phyloP scores from a whole-genome alignment of 2,329 filamentous ascomycete species.

The Metarhizium sp. region DNA sequence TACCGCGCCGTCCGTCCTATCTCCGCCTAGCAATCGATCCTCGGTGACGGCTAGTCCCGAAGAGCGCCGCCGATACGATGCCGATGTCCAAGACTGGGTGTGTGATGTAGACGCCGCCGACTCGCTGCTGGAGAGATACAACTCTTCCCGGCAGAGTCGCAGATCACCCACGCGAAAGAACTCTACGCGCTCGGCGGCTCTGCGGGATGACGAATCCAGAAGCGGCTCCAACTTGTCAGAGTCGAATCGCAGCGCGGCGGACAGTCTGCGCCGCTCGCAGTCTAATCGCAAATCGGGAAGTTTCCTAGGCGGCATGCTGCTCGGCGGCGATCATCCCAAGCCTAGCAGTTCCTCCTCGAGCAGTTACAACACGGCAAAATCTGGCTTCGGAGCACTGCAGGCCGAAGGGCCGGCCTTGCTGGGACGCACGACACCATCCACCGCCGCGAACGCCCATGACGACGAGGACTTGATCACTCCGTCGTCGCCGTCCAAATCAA shows the following conservation, averaged over 20 bases:
- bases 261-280: slow-evolving; percentile 27
- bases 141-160: slow-evolving; percentile 22
- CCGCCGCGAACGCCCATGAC: slow-evolving; percentile 17
- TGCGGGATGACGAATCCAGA: slow-evolving; percentile 38
- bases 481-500: slow-evolving; percentile 48
- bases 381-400: slow-evolving; percentile 41
- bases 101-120: slow-evolving; percentile 46
- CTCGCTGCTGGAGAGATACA: slow-evolving; percentile 37
- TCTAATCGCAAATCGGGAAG: slow-evolving; percentile 24
- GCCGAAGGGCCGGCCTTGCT: slow-evolving; percentile 42
- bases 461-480: slow-evolving; percentile 28
- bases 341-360: slow-evolving; percentile 31
- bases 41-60: slow-evolving; percentile 33
- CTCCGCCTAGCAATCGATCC: slow-evolving; percentile 20
- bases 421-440: slow-evolving; percentile 12
- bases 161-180: slow-evolving; percentile 28
- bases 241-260: slow-evolving; percentile 36
- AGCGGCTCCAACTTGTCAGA: slow-evolving; percentile 51
- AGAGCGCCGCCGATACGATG: slow-evolving; percentile 27
- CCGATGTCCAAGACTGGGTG: slow-evolving; percentile 50
- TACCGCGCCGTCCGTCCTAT: slow-evolving; percentile 12
- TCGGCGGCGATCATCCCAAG: slow-evolving; percentile 19
- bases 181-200: slow-evolving; percentile 25
- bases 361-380: slow-evolving; percentile 45
- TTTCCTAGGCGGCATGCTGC: slow-evolving; percentile 16